Evolutionary conservation across 2,329 filamentous ascomycete genomes (phyloP).

Genomic region (Ceratocystis cacaofunesta): DNA sequence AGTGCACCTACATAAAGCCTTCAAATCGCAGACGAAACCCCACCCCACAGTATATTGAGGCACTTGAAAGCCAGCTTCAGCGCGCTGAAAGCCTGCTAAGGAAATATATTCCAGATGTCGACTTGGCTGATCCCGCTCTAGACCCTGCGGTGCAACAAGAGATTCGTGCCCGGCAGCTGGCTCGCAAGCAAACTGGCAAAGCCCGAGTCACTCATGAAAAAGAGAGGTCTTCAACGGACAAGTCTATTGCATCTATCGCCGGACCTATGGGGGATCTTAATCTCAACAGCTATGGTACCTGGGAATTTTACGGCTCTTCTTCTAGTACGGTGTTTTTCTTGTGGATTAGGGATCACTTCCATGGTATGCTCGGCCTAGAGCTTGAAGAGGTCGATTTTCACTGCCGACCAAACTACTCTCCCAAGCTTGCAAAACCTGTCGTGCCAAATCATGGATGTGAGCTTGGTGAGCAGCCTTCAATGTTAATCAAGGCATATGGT

Average conservation of each 20-base stretch:
- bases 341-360: constrained; percentile 76
- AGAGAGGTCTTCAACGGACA: constrained; percentile 31
- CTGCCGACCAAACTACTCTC: constrained; percentile 19
- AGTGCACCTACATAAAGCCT: constrained; percentile 90
- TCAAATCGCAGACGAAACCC: constrained; percentile 84
- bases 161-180: constrained; percentile 40
- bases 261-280: constrained; percentile 83
- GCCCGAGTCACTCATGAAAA: constrained; percentile 23
- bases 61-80: constrained; percentile 66
- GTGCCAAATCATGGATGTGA: constrained; percentile 38
- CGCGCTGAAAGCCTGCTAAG: constrained; percentile 68
- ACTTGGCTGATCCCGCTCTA: constrained; percentile 70
- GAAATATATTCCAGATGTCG: constrained; percentile 67
- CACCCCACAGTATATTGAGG: constrained; percentile 83
- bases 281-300: constrained; percentile 77
- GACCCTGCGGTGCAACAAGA: constrained; percentile 64
- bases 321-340: constrained; percentile 81
- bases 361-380: constrained; percentile 48
- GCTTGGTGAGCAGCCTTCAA: constrained; percentile 37
- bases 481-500: constrained; percentile 35
- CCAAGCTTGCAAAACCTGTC: constrained; percentile 33
- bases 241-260: constrained; percentile 83
- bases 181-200: constrained; percentile 30
- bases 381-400: neutral
- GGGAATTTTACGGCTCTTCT: constrained; percentile 89